A percentile compares a stretch with the other conserved stretches of the same genome.
Evolutionary conservation across 768 basidiomycete genomes (phyloP).

Genomic region (Tricholoma bakamatsutake): DNA sequence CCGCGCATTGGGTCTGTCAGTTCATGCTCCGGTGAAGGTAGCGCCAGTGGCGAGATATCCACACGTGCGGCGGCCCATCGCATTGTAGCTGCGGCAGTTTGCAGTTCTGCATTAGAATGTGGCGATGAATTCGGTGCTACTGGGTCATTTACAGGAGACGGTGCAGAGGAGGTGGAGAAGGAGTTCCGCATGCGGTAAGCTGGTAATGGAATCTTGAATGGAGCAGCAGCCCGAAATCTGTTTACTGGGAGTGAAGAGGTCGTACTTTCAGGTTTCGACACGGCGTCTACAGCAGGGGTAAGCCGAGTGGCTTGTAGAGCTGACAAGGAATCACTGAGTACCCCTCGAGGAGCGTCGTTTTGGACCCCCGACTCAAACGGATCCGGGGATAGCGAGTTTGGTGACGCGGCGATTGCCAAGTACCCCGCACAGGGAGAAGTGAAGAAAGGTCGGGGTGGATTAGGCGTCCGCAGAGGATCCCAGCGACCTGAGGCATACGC

Average conservation of each 20-base stretch:
- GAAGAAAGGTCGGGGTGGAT: constrained; percentile 36
- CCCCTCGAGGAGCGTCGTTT: background rate
- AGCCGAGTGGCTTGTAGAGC: background rate
- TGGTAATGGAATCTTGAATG: constrained; percentile 12
- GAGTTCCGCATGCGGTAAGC: constrained; percentile 18
- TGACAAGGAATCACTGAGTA: background rate
- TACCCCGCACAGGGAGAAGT: background rate
- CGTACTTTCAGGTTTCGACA: background rate
- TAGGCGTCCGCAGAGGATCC: constrained; percentile 71
- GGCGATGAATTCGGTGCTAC: constrained; percentile 14
- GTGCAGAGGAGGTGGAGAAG: constrained; percentile 17
- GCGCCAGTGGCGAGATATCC: constrained; percentile 78
- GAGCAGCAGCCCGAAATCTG: constrained; percentile 11
- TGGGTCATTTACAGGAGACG: constrained; percentile 12
- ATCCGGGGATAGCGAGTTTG: background rate
- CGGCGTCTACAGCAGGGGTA: background rate
- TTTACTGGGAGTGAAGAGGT: constrained; percentile 9
- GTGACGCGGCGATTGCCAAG: constrained; percentile 3
- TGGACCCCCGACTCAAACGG: background rate
- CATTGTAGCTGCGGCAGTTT: constrained; percentile 73
- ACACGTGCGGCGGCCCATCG: constrained; percentile 82
- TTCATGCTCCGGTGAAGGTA: constrained; percentile 90
- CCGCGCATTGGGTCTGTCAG: constrained; percentile 87
- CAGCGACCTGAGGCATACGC: constrained; percentile 74
- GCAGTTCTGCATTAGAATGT: constrained; percentile 42